Evolutionary conservation across 2,329 filamentous ascomycete genomes (phyloP).

Genomic region (Colletotrichum graminicola): DNA sequence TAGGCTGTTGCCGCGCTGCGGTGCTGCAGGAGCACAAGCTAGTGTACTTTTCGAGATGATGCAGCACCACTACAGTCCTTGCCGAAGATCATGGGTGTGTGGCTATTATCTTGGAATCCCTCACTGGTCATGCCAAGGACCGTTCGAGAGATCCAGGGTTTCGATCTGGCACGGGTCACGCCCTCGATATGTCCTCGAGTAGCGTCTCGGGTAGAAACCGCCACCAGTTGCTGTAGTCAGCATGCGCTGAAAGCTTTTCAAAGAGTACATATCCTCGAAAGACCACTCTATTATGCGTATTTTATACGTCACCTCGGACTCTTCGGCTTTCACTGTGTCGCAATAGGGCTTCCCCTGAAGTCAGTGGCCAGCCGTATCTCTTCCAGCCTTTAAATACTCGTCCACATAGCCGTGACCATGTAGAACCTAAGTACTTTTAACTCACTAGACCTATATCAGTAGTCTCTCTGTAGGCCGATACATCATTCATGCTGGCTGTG

Average conservation of each 20-base stretch:
- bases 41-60: slow-evolving; percentile 16
- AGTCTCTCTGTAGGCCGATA: neutral
- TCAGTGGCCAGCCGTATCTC: neutral
- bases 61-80: slow-evolving; percentile 29
- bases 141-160: slow-evolving; percentile 25
- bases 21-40: slow-evolving; percentile 28
- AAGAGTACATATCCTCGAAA: too few relatives aligned
- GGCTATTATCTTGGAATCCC: slow-evolving; percentile 1
- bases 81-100: slow-evolving; percentile 36
- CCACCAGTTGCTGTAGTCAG: slow-evolving; percentile 3
- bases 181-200: neutral
- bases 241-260: slow-evolving; percentile 3
- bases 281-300: too few relatives aligned
- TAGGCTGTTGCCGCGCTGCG: slow-evolving; percentile 21
- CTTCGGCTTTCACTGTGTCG: neutral
- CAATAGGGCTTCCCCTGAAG: neutral
- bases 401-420: neutral
- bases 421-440: neutral
- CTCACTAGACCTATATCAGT: neutral
- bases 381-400: neutral
- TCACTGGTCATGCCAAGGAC: slow-evolving; percentile 2
- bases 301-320: neutral
- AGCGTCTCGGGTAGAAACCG: neutral
- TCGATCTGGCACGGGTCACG: slow-evolving; percentile 25
- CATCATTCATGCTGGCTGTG: neutral